These are phyloP conservation scores for Candida sphagnicola DNA, from an alignment of 805 yeast genomes.

Conservation along the genomic window DNA sequence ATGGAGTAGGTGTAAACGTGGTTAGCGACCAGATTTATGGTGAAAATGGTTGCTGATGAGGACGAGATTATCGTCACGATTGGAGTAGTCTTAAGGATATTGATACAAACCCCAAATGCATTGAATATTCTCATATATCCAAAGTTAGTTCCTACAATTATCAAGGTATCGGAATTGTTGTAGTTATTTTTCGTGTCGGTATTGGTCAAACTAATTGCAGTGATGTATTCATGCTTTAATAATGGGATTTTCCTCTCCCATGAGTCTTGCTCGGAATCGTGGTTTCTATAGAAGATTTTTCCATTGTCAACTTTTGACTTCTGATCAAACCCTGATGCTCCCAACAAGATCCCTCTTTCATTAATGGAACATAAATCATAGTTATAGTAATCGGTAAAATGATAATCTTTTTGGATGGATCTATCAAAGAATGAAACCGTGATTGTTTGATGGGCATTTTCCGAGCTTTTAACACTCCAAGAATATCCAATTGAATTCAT, in stretches of 20 bases:
- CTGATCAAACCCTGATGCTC: constrained; percentile 25
- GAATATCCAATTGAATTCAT: constrained; percentile 81
- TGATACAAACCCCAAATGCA: constrained; percentile 66
- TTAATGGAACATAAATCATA: constrained; percentile 77
- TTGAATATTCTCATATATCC: constrained; percentile 77
- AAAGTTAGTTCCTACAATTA: constrained; percentile 65
- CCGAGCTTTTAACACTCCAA: constrained; percentile 56
- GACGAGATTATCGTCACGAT: constrained; percentile 69
- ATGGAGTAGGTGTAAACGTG: constrained; percentile 43
- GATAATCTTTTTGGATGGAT: constrained; percentile 71
- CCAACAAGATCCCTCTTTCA: constrained; percentile 63
- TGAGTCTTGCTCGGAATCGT: constrained; percentile 54
- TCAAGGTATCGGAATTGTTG: constrained; percentile 26
- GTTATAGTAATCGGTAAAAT: constrained; percentile 70
- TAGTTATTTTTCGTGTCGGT: constrained; percentile 18
- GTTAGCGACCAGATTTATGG: constrained; percentile 40
- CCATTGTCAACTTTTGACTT: constrained; percentile 25
- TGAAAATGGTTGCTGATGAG: constrained; percentile 48
- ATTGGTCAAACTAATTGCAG: constrained; percentile 58
- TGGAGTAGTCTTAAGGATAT: constrained; percentile 67
- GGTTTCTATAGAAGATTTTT: constrained; percentile 63
- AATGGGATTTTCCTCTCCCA: constrained; percentile 70
- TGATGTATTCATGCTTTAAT: constrained; percentile 54
- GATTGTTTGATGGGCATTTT: constrained; percentile 51
- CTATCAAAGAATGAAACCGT: constrained; percentile 86